Percentiles rank a stretch among this genome's conserved stretches.
These are phyloP conservation scores for Dentipellis sp. DNA, from an alignment of 768 basidiomycete genomes.

Conservation along the genomic window DNA sequence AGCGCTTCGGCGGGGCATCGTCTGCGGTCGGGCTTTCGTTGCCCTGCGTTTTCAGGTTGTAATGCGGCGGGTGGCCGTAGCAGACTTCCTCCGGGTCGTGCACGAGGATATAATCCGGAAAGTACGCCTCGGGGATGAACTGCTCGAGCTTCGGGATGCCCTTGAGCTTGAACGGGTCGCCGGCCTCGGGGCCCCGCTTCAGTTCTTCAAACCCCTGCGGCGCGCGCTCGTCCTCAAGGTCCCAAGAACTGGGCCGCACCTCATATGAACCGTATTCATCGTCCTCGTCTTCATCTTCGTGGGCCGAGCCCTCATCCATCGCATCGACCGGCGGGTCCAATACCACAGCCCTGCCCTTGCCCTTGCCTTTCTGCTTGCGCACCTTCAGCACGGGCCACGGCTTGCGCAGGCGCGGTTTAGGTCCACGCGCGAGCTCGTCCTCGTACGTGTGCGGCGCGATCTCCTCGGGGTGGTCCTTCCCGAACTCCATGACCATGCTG, in stretches of 20 bases:
- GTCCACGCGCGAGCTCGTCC: not conserved
- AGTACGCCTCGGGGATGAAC: slow-evolving; percentile 16
- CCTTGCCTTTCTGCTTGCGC: not conserved
- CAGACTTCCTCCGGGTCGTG: slow-evolving; percentile 11
- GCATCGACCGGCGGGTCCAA: slow-evolving; percentile 4
- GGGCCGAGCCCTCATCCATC: slow-evolving; percentile 14
- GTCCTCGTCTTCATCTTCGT: not conserved
- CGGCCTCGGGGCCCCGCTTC: not conserved
- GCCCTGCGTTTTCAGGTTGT: too few species aligned
- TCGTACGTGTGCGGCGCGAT: not conserved
- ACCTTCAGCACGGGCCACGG: slow-evolving; percentile 19
- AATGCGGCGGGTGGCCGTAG: not conserved
- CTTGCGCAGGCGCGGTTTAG: slow-evolving; percentile 12
- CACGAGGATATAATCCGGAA: slow-evolving; percentile 20
- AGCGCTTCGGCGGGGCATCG: not conserved
- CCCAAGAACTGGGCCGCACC: not conserved
- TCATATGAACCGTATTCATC: not conserved
- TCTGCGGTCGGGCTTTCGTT: not conserved
- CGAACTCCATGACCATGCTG: slow-evolving; percentile 25
- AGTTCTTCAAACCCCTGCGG: not conserved
- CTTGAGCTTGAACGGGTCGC: not conserved
- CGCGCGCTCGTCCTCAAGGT: not conserved
- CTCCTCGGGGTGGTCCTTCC: slow-evolving; percentile 17
- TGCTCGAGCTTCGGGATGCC: slow-evolving; percentile 21
- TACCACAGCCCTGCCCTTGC: not conserved